These are phyloP conservation scores for Chrysanthemum makinoi DNA, from an alignment of 129 eudicot genomes.

Conservation along the genomic window DNA sequence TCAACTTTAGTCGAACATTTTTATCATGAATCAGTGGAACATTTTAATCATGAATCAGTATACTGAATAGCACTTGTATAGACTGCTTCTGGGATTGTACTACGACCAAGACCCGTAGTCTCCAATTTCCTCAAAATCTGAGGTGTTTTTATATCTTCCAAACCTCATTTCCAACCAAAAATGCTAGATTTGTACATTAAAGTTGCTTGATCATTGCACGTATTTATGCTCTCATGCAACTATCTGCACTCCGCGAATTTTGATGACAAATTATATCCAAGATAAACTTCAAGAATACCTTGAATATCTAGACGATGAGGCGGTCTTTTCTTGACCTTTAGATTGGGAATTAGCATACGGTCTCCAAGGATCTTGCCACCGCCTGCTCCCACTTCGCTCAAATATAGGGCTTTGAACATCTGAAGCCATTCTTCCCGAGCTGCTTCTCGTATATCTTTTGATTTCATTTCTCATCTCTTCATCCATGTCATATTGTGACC, in stretches of 20 bases:
- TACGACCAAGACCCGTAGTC: neutral
- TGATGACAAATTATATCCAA: neutral
- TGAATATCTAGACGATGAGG: conserved; percentile 10
- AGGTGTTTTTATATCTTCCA: conserved; percentile 2
- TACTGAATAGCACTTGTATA: conserved; percentile 1
- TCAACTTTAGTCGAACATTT: neutral
- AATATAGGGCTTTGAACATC: conserved; percentile 38
- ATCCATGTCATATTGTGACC: conserved; percentile 69
- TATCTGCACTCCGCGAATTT: neutral
- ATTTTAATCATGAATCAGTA: neutral
- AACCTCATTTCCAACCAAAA: neutral
- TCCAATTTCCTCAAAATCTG: neutral
- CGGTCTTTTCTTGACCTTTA: neutral
- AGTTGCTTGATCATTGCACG: conserved; percentile 38
- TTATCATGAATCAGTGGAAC: neutral
- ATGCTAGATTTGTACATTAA: conserved; percentile 12
- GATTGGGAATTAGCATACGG: conserved; percentile 46
- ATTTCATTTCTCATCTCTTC: conserved; percentile 69
- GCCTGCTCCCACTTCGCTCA: conserved; percentile 58
- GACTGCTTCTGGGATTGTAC: conserved; percentile 16
- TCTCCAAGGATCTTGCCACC: conserved; percentile 59
- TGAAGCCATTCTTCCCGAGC: conserved; percentile 39
- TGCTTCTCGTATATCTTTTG: conserved; percentile 38
- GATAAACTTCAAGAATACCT: conserved; percentile 24
- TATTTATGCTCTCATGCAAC: conserved; percentile 32